Evolutionary conservation across 75 land plant genomes (phyloP).

Genomic region (Isoetes taiwanensis): DNA sequence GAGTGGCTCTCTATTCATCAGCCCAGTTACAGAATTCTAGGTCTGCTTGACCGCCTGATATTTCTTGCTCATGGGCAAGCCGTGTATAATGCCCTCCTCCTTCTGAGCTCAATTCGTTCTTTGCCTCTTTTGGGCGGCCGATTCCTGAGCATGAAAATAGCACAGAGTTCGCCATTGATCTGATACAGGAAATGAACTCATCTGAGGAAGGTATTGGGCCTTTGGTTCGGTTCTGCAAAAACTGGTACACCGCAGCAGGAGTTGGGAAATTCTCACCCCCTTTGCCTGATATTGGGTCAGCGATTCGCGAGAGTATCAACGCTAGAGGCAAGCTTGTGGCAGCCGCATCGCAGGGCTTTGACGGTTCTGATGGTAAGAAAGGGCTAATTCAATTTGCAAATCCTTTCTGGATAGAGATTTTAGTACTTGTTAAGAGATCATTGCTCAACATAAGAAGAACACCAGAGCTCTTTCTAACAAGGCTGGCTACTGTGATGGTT

Average conservation of each 20-base stretch:
- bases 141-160: slow-evolving; percentile 55
- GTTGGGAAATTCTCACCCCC: not conserved
- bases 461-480: slow-evolving; percentile 66
- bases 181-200: slow-evolving; percentile 22
- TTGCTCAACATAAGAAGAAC: slow-evolving; percentile 43
- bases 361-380: not conserved
- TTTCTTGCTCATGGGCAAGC: slow-evolving; percentile 51
- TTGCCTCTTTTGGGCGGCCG: slow-evolving; percentile 44
- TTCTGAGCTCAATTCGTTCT: slow-evolving; percentile 22
- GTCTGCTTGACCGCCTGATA: slow-evolving; percentile 40
- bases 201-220: slow-evolving; percentile 28
- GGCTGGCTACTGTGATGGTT: slow-evolving; percentile 42
- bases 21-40: slow-evolving; percentile 56
- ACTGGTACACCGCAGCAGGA: slow-evolving; percentile 24
- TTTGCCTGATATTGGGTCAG: slow-evolving; percentile 30
- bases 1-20: slow-evolving; percentile 74
- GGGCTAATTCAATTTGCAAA: slow-evolving; percentile 34
- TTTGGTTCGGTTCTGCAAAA: slow-evolving; percentile 43
- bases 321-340: slow-evolving; percentile 52
- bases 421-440: slow-evolving; percentile 38
- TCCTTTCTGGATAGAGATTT: slow-evolving; percentile 48
- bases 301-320: slow-evolving; percentile 48
- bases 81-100: slow-evolving; percentile 50
- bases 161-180: slow-evolving; percentile 61
- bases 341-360: slow-evolving; percentile 5